phyloP scores from a whole-genome alignment of 2,329 filamentous ascomycete species.

The Cladosporium phlei region DNA sequence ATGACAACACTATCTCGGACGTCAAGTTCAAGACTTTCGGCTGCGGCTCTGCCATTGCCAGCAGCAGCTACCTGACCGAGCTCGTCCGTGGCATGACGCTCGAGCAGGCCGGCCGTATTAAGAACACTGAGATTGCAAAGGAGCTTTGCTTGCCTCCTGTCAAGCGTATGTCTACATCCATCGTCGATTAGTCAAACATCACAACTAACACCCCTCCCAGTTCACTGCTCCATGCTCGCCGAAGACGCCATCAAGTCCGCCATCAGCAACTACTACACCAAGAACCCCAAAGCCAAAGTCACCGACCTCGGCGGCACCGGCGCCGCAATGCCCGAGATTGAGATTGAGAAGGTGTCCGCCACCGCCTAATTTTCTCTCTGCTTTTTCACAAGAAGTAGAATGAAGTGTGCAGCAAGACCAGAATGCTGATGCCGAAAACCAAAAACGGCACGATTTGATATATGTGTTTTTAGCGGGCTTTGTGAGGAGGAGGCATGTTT shows the following conservation, averaged over 20 bases:
- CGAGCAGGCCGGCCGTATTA: conserved; percentile 85
- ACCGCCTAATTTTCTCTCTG: conserved; percentile 3
- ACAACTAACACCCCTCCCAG: conserved; percentile 37
- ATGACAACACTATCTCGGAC: conserved; percentile 82
- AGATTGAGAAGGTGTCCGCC: conserved; percentile 51
- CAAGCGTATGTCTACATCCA: conserved; percentile 55
- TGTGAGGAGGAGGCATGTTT: conserved; percentile 7
- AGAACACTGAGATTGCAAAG: conserved; percentile 97
- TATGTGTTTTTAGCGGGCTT: conserved; percentile 11
- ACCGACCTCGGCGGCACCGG: conserved; percentile 75
- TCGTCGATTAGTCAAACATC: conserved; percentile 35
- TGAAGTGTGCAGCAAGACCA: conserved; percentile 5
- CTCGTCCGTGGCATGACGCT: conserved; percentile 93
- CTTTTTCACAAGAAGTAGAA: neutral
- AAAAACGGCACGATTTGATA: neutral
- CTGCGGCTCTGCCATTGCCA: conserved; percentile 90
- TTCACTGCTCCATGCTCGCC: conserved; percentile 88
- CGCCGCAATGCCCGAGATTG: conserved; percentile 61
- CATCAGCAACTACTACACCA: conserved; percentile 85
- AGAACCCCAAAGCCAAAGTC: conserved; percentile 70
- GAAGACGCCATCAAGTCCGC: conserved; percentile 91
- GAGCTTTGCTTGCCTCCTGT: conserved; percentile 86
- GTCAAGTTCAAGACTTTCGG: conserved; percentile 99
- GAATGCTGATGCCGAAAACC: conserved; percentile 1
- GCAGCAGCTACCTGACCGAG: conserved; percentile 89